phyloP scores from a whole-genome alignment of 2,329 filamentous ascomycete species.

The Verticillium nonalfalfae region DNA sequence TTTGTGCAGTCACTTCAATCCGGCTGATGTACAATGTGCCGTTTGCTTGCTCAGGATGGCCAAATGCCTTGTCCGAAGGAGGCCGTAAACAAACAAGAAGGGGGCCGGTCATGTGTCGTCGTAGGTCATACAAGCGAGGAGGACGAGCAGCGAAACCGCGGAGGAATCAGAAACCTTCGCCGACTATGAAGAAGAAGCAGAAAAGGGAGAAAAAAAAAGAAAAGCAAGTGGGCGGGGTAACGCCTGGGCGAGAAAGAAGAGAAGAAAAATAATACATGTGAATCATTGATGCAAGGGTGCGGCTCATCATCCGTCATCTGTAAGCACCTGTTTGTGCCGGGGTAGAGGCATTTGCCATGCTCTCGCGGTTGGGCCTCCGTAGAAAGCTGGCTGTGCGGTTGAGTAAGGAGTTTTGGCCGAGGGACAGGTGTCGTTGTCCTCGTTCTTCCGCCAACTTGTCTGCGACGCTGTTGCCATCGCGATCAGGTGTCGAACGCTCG shows the following conservation, averaged over 20 bases:
- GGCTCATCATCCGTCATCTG: conserved; percentile 31
- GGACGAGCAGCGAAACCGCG: conserved; percentile 6
- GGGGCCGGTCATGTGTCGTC: conserved; percentile 10
- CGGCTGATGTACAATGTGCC: neutral
- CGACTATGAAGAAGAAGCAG: conserved; percentile 1
- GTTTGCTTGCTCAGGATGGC: neutral
- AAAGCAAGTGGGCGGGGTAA: neutral
- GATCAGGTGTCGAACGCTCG: conserved; percentile 36
- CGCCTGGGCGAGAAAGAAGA: conserved; percentile 9
- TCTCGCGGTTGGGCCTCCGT: conserved; percentile 35
- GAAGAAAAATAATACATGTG: conserved; percentile 12
- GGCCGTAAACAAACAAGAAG: neutral
- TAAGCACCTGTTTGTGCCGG: conserved; percentile 34
- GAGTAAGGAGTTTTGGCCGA: conserved; percentile 33
- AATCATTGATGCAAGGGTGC: conserved; percentile 13
- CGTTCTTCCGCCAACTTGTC: conserved; percentile 34
- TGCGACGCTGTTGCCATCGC: conserved; percentile 26
- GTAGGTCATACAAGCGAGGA: conserved; percentile 7
- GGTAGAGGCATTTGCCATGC: conserved; percentile 31
- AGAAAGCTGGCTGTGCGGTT: conserved; percentile 40
- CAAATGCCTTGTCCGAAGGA: neutral
- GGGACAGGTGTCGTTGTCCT: conserved; percentile 36
- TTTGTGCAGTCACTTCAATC: neutral
- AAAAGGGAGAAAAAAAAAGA: neutral
- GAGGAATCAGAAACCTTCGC: conserved; percentile 1